A percentile compares a stretch with the other conserved stretches of the same genome.
These are phyloP conservation scores for Verticillium isaacii DNA, from an alignment of 2,329 filamentous ascomycete species.

Conservation along the genomic window DNA sequence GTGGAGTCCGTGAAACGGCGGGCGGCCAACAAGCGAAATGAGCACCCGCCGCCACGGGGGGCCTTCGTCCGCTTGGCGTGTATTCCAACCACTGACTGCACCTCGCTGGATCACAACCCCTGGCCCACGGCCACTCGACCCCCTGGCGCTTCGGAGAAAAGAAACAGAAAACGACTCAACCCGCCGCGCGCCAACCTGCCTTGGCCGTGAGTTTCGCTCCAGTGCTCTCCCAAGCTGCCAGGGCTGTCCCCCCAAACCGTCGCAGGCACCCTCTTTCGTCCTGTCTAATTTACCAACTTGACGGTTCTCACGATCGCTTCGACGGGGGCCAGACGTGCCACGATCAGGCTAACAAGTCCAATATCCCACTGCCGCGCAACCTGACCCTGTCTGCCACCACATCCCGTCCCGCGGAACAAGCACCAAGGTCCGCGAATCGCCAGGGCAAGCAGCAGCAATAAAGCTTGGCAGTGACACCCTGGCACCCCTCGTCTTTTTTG, in stretches of 20 bases:
- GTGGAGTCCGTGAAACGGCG: not conserved
- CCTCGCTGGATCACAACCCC: conserved; percentile 1
- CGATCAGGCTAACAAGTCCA: not conserved
- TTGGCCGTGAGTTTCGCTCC: not conserved
- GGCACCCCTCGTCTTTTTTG: not conserved
- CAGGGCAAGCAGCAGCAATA: not conserved
- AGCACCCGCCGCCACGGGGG: conserved; percentile 10
- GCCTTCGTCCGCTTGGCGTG: not conserved
- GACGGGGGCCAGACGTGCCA: not conserved
- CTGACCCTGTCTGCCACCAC: not conserved
- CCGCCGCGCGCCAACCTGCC: not conserved
- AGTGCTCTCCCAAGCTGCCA: not conserved
- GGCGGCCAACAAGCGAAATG: conserved; percentile 11
- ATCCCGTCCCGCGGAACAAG: not conserved
- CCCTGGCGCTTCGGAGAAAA: conserved; percentile 1
- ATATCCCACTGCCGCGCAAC: not conserved
- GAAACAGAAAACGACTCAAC: conserved; percentile 7
- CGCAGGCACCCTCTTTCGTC: not conserved
- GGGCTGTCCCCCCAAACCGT: not conserved
- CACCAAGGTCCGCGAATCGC: not conserved
- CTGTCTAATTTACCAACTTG: not conserved
- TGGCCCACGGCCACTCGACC: not conserved
- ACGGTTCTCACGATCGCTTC: not conserved
- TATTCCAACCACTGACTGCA: not conserved
- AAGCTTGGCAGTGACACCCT: not conserved